These are phyloP conservation scores for Protomyces lactucae-debilis DNA, from an alignment of 1,139 yeast genomes.

Conservation along the genomic window DNA sequence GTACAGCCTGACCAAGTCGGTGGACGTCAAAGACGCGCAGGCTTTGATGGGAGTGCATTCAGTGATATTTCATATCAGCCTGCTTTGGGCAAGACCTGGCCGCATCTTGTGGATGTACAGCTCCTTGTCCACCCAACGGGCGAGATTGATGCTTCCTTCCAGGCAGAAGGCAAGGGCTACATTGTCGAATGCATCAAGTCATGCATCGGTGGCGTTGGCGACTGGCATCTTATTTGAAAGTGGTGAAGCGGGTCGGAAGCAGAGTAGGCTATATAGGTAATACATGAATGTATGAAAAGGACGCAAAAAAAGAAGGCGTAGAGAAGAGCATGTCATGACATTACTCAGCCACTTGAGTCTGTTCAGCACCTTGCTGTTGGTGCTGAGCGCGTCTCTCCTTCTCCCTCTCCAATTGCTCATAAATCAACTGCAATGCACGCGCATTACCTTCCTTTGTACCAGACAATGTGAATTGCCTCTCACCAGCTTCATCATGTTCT, in stretches of 20 bases:
- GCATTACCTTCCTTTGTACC: slow-evolving; percentile 65
- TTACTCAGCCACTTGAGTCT: background rate
- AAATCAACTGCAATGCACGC: slow-evolving; percentile 62
- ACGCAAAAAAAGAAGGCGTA: no score
- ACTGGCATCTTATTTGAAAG: slow-evolving; percentile 1
- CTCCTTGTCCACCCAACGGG: slow-evolving; percentile 19
- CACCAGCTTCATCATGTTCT: slow-evolving; percentile 57
- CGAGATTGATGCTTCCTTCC: background rate
- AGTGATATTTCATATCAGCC: slow-evolving; percentile 16
- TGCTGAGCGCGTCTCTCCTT: slow-evolving; percentile 1
- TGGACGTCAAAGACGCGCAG: background rate
- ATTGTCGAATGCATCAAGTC: slow-evolving; percentile 16
- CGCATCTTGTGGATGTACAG: slow-evolving; percentile 22
- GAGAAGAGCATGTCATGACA: background rate
- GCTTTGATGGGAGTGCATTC: slow-evolving; percentile 15
- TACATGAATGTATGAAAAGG: background rate
- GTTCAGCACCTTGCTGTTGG: background rate
- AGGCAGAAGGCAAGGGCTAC: slow-evolving; percentile 3
- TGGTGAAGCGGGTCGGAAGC: background rate
- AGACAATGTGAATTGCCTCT: slow-evolving; percentile 66
- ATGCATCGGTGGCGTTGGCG: slow-evolving; percentile 14
- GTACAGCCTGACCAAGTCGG: background rate
- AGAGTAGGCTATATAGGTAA: background rate
- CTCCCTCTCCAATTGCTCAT: slow-evolving; percentile 73
- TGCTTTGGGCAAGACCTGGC: slow-evolving; percentile 26